Evolutionary conservation across 768 basidiomycete genomes (phyloP).

Genomic region (Russula griseocarnosa): DNA sequence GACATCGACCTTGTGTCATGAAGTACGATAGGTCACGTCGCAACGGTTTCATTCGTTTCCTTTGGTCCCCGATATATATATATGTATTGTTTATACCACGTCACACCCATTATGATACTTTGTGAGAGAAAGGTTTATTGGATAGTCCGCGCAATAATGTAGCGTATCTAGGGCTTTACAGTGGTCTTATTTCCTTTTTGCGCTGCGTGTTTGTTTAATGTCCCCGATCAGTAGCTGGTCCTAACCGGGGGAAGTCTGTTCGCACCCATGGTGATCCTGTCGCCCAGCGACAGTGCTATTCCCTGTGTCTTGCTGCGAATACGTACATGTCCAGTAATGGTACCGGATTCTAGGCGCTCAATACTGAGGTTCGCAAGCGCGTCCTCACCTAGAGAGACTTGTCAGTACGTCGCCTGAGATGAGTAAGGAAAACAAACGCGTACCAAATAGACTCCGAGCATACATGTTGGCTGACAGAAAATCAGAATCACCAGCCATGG

Average conservation of each 20-base stretch:
- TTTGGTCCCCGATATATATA: neutral
- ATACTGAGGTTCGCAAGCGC: conserved; percentile 93
- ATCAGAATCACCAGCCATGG: conserved; percentile 91
- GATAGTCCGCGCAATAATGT: conserved; percentile 20
- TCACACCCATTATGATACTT: conserved; percentile 12
- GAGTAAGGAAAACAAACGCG: conserved; percentile 33
- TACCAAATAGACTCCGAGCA: conserved; percentile 89
- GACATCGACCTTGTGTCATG: conserved; percentile 26
- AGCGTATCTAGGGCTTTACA: conserved; percentile 24
- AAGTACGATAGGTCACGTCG: neutral
- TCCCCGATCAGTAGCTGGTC: neutral
- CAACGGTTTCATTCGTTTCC: neutral
- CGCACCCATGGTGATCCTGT: conserved; percentile 69
- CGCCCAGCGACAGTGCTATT: conserved; percentile 91
- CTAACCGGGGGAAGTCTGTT: neutral
- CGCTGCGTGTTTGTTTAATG: conserved; percentile 6
- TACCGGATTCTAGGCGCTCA: conserved; percentile 77
- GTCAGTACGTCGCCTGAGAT: conserved; percentile 6
- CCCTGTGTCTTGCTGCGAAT: conserved; percentile 98
- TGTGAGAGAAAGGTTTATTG: conserved; percentile 8
- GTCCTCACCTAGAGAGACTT: conserved; percentile 69
- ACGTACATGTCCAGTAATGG: conserved; percentile 87
- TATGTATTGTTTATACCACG: conserved; percentile 1
- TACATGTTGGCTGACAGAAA: conserved; percentile 98
- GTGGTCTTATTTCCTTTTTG: conserved; percentile 25